Evolutionary conservation across 2,329 filamentous ascomycete species (phyloP).

Genomic region (Thermothelomyces thermophilus): DNA sequence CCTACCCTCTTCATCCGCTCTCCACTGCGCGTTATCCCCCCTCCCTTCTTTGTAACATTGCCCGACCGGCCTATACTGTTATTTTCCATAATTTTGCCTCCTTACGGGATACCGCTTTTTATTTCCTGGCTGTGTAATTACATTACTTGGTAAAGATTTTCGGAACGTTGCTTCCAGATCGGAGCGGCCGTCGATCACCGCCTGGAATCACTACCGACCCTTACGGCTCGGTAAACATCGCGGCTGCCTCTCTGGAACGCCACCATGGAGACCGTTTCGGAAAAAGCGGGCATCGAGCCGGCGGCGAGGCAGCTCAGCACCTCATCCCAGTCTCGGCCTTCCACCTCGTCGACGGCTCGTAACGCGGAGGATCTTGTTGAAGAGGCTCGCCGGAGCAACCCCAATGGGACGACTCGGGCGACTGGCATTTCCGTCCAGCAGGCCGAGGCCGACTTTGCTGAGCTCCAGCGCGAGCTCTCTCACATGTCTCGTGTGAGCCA

Average conservation of each 20-base stretch:
- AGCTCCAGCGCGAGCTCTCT: slow-evolving; percentile 57
- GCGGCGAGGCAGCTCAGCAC: not conserved
- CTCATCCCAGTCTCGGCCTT: slow-evolving; percentile 9
- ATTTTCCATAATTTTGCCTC: too few species aligned
- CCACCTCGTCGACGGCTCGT: slow-evolving; percentile 24
- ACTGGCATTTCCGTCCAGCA: slow-evolving; percentile 57
- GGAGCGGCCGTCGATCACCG: too few species aligned
- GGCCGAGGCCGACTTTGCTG: slow-evolving; percentile 64
- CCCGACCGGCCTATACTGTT: too few species aligned
- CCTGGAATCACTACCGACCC: too few species aligned
- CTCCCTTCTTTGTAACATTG: not conserved
- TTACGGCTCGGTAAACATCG: not conserved
- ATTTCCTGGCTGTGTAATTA: too few species aligned
- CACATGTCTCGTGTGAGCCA: slow-evolving; percentile 49
- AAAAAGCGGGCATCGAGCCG: slow-evolving; percentile 4
- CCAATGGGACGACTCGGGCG: slow-evolving; percentile 39
- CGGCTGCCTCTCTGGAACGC: not conserved
- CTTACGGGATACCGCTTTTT: too few species aligned
- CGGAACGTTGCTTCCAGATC: too few species aligned
- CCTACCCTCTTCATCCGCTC: slow-evolving; percentile 7
- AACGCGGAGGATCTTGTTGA: slow-evolving; percentile 36
- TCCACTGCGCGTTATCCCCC: not conserved
- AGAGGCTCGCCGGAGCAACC: slow-evolving; percentile 39
- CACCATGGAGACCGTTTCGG: not conserved
- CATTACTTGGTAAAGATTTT: too few species aligned